Evolutionary conservation across 192 early-diverging fungal species (phyloP).

Genomic region (Coemansia sp.): DNA sequence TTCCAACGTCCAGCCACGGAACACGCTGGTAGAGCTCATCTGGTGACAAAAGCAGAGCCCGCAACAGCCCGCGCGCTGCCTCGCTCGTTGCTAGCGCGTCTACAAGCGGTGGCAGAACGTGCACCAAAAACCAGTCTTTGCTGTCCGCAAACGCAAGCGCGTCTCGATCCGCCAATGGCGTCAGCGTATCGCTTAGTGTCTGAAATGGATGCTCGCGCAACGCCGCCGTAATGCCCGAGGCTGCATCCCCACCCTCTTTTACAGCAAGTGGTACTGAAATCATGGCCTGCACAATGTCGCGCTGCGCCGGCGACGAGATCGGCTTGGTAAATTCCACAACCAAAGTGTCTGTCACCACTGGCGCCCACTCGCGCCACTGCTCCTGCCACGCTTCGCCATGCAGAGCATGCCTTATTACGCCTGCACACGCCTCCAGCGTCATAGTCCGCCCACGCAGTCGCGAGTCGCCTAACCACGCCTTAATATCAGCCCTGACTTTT

Average conservation of each 20-base stretch:
- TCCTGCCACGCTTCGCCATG: constrained; percentile 24
- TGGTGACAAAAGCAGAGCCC: constrained; percentile 25
- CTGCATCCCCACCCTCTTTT: not conserved
- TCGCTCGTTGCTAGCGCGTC: constrained; percentile 8
- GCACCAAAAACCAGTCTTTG: constrained; percentile 42
- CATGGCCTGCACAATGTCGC: constrained; percentile 27
- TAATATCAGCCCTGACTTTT: constrained; percentile 15
- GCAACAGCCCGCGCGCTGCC: constrained; percentile 20
- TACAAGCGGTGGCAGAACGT: constrained; percentile 23
- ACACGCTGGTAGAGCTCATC: constrained; percentile 24
- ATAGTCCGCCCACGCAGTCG: constrained; percentile 13
- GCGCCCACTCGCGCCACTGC: constrained; percentile 36
- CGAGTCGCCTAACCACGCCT: constrained; percentile 25
- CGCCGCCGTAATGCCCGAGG: not conserved
- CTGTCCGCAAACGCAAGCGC: constrained; percentile 35
- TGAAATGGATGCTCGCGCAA: constrained; percentile 21
- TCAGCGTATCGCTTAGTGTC: constrained; percentile 18
- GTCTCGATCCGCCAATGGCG: constrained; percentile 4
- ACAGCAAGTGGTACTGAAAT: constrained; percentile 17
- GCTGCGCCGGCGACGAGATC: constrained; percentile 4
- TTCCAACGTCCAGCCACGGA: constrained; percentile 46
- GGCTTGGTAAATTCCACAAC: constrained; percentile 11
- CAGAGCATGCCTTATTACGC: constrained; percentile 14
- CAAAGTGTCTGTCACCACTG: constrained; percentile 7
- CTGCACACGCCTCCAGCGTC: constrained; percentile 1